These are phyloP conservation scores for Aspergillus brasiliensis DNA, from an alignment of 2,329 filamentous ascomycete genomes.

Conservation along the genomic window DNA sequence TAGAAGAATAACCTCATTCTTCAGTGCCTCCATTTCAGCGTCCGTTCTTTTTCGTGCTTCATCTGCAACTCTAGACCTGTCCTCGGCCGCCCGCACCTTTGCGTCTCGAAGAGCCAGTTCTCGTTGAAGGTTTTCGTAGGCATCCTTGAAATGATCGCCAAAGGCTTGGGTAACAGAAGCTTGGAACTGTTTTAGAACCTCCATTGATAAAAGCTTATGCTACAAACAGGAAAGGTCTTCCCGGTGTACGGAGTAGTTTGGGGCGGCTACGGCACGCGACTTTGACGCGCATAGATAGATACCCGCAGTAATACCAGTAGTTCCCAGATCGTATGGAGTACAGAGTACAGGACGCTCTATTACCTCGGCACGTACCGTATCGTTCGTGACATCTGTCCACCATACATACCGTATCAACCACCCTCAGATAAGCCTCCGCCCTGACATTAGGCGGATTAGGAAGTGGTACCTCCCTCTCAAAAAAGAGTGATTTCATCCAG, in stretches of 20 bases:
- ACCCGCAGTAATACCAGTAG: not conserved
- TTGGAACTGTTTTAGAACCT: slow-evolving; percentile 34
- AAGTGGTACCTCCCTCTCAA: not conserved
- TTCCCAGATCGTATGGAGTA: too few relatives aligned
- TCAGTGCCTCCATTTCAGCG: slow-evolving; percentile 23
- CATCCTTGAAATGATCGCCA: slow-evolving; percentile 32
- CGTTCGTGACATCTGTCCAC: not conserved
- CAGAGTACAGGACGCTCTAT: not conserved
- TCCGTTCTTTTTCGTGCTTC: slow-evolving; percentile 22
- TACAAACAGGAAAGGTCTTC: not conserved
- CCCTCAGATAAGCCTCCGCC: slow-evolving; percentile 12
- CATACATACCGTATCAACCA: not conserved
- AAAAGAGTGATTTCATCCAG: not conserved
- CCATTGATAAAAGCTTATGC: slow-evolving; percentile 26
- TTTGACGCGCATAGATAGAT: not conserved
- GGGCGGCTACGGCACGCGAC: not conserved
- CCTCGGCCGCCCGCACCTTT: slow-evolving; percentile 26
- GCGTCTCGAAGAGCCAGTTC: slow-evolving; percentile 26
- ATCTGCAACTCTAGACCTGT: slow-evolving; percentile 20
- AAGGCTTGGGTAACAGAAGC: slow-evolving; percentile 30
- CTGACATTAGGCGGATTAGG: not conserved
- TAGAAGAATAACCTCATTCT: slow-evolving; percentile 24
- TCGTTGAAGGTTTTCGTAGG: slow-evolving; percentile 27
- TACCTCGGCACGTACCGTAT: not conserved
- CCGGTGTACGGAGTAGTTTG: not conserved